phyloP scores from a whole-genome alignment of 805 yeast species.

The Tetrapisispora arboricola region DNA sequence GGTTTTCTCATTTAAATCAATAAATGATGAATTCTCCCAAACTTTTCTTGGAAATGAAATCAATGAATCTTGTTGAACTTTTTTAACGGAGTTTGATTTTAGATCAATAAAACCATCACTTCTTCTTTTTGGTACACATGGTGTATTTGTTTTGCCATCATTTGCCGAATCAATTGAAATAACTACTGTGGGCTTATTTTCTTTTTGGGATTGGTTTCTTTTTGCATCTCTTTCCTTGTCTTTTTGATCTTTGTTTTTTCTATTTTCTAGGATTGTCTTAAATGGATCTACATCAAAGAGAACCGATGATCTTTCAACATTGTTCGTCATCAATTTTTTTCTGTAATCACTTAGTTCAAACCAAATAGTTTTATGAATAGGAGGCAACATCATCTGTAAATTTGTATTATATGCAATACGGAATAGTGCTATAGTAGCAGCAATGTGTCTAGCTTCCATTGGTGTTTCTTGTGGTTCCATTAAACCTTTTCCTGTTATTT shows the following conservation, averaged over 20 bases:
- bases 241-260: conserved; percentile 34
- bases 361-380: conserved; percentile 75
- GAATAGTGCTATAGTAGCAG: conserved; percentile 82
- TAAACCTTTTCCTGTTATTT: conserved; percentile 36
- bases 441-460: conserved; percentile 79
- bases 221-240: conserved; percentile 40
- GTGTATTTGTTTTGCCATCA: conserved; percentile 5
- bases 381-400: conserved; percentile 78
- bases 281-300: conserved; percentile 72
- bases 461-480: conserved; percentile 67
- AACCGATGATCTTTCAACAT: conserved; percentile 39
- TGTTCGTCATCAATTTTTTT: conserved; percentile 35
- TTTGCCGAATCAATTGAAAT: conserved; percentile 22
- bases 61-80: background rate
- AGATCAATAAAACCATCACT: too few relatives aligned
- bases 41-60: conserved; percentile 39
- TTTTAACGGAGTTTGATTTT: too few relatives aligned
- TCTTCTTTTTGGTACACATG: too few relatives aligned
- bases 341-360: conserved; percentile 54
- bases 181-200: conserved; percentile 37
- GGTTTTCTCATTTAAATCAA: conserved; percentile 56
- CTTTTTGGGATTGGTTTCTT: conserved; percentile 41
- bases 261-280: conserved; percentile 47
- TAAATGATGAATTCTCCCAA: conserved; percentile 61
- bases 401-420: conserved; percentile 73